Base-by-base conservation (phyloP, 805 yeast genomes). In the Cyberlindnera xishuangbannaensis region DNA sequence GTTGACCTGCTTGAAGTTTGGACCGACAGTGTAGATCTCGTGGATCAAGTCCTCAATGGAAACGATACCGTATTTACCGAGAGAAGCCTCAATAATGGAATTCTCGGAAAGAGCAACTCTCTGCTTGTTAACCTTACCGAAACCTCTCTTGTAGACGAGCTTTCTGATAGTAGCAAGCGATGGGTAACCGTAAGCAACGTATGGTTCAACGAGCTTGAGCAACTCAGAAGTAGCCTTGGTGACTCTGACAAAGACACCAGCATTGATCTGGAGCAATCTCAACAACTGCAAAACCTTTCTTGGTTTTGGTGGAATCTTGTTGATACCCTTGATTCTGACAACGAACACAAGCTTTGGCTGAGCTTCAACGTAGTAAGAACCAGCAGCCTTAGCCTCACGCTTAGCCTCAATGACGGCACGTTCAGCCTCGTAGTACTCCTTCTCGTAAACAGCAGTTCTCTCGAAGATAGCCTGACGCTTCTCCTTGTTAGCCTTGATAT, bases 301-400 rank as follows among this genome's bases (percentile, higher is more conserved):
- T 79, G 96, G 95, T 83, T 88, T 88, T 63, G 97, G 96, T 64
- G 96, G 84, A 59, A 88, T 86, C 83, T 87, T 88, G 88, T 76
- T 83, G 69, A 88, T 85, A 88, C 97, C 97, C 90, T 88, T 88
- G 29, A 88, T 88, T 83, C 97, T 86, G 69, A 88, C 78, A 62
- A 88, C 95, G 68, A 88, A 86, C 53, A 85, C 95, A 62, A 88
- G 82, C 72, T 85, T 87, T 62, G 80, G 78, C 78, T 88, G 90
- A 68, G 95, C 96, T 62, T 79, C 86, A 59, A 86, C 94, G 76
- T 79, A 88, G 86, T 80, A 84, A 61, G 92, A 79, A 68, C 94
- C 95, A 62, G 78, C 71, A 67, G 90, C 88, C 77, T 83, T 84
- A 56, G 96, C 96, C 51, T 83, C 85, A 70, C 95, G 85, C 77